Percentiles rank a stretch among this genome's conserved stretches.
These are phyloP conservation scores for Pisolithus thermaeus DNA, from an alignment of 1,284 basidiomycete genomes.

Conservation along the genomic window DNA sequence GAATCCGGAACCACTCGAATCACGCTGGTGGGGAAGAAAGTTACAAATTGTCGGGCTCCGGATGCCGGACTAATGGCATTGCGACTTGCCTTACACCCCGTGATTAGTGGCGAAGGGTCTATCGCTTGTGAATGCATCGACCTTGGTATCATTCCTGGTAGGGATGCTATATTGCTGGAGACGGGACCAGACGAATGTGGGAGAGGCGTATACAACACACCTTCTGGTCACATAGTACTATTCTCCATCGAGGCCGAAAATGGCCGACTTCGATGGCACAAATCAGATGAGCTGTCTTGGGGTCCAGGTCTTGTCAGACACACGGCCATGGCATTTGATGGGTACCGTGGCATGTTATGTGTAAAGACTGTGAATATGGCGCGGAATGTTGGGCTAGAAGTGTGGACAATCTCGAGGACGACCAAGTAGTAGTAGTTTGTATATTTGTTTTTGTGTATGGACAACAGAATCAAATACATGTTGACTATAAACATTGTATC, in stretches of 20 bases:
- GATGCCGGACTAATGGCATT: background rate
- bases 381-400: background rate
- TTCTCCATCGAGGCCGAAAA: background rate
- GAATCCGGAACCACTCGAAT: background rate
- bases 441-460: too few relatives aligned
- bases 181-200: conserved; percentile 2
- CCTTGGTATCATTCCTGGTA: background rate
- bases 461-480: too few relatives aligned
- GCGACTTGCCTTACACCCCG: background rate
- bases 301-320: background rate
- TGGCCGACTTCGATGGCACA: background rate
- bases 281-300: background rate
- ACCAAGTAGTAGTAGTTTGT: background rate
- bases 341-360: conserved; percentile 3
- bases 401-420: background rate
- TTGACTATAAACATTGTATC: too few relatives aligned
- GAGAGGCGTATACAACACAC: conserved; percentile 1
- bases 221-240: background rate
- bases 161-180: background rate
- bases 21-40: background rate
- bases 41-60: background rate
- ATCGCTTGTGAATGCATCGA: background rate
- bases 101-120: background rate
- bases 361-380: background rate
- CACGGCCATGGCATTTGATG: conserved; percentile 1